A percentile compares a stretch with the other conserved stretches of the same genome.
phyloP scores from a whole-genome alignment of 305 asterid genomes.

The Solanum hybrid region DNA sequence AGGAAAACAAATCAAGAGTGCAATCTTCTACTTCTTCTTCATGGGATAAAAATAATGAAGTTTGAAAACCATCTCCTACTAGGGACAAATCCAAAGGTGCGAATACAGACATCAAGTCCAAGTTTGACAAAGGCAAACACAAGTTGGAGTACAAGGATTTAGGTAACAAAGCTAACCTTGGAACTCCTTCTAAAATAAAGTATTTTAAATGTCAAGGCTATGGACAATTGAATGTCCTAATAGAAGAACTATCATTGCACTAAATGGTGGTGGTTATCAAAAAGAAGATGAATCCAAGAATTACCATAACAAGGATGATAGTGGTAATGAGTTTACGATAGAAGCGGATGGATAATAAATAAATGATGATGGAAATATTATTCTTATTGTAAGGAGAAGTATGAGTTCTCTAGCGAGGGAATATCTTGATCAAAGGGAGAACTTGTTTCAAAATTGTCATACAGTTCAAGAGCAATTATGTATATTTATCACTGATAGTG shows the following conservation, averaged over 20 bases:
- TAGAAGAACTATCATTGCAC: too few species aligned
- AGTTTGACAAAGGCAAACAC: too few species aligned
- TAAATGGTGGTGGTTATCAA: too few species aligned
- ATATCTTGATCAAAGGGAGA: not conserved
- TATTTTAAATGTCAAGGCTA: not conserved
- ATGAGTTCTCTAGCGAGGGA: not conserved
- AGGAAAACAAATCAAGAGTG: too few species aligned
- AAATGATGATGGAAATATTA: not conserved
- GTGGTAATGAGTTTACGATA: not conserved
- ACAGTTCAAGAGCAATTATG: slow-evolving; percentile 17
- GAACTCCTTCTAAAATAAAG: not conserved
- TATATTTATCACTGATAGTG: not conserved
- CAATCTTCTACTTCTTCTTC: too few species aligned
- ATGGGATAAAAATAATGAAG: too few species aligned
- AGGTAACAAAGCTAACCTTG: not conserved
- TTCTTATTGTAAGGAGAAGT: not conserved
- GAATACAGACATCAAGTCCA: too few species aligned
- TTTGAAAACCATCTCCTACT: too few species aligned
- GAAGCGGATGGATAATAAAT: not conserved
- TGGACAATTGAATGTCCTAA: not conserved
- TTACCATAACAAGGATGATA: not conserved
- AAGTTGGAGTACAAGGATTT: too few species aligned
- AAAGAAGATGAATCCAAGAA: not conserved
- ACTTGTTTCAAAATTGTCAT: too few species aligned
- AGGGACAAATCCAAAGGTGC: too few species aligned